These are phyloP conservation scores for Tetrahymena thermophila DNA, from an alignment of 73 alveolate genomes.

Conservation along the genomic window DNA sequence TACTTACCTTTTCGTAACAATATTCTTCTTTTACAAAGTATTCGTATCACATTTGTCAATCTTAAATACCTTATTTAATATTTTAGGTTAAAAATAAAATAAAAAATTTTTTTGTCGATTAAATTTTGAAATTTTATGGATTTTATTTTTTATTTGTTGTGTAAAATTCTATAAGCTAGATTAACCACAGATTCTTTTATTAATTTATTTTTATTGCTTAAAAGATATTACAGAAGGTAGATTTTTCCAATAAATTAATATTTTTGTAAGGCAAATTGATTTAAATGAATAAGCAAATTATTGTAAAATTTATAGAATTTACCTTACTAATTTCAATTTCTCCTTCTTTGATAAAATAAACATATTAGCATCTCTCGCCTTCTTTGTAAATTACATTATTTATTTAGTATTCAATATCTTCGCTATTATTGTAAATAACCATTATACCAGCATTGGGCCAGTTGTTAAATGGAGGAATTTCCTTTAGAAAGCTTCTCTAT, in stretches of 20 bases:
- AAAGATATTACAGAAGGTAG: background rate
- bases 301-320: background rate
- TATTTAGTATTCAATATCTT: background rate
- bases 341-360: background rate
- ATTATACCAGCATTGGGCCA: background rate
- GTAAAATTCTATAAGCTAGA: background rate
- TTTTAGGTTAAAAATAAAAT: background rate
- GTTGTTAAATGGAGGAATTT: background rate
- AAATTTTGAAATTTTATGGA: too few species aligned
- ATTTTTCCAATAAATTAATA: too few species aligned
- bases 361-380: background rate
- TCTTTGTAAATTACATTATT: background rate
- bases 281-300: too few species aligned
- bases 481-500: background rate
- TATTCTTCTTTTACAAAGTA: background rate
- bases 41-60: background rate
- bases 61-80: background rate
- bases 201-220: background rate
- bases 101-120: background rate
- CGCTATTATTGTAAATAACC: background rate
- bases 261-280: too few species aligned
- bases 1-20: background rate
- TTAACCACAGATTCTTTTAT: background rate
- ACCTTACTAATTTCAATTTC: background rate
- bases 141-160: background rate